A percentile compares a stretch with the other conserved stretches of the same genome.
Conservation (phyloP, 2,329 filamentous ascomycete species). For the Penicillium psychrosexuale region DNA sequence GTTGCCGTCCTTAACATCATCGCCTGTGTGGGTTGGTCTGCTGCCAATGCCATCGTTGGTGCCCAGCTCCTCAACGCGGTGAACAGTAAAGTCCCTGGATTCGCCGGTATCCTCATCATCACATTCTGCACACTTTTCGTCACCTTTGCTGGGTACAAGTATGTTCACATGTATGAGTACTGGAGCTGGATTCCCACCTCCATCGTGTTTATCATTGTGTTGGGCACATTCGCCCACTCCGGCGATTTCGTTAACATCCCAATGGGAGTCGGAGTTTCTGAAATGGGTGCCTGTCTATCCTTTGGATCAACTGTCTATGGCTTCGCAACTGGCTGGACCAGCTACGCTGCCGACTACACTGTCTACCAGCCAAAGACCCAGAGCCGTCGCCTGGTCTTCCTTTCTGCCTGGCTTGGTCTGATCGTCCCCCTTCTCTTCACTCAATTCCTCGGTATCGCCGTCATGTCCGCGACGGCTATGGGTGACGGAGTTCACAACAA, state of each 20-base stretch:
- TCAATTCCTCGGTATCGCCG: slow-evolving; percentile 67
- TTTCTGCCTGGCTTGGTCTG: slow-evolving; percentile 66
- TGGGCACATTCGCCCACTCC: slow-evolving; percentile 65
- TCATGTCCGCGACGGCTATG: slow-evolving; percentile 61
- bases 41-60: slow-evolving; percentile 76
- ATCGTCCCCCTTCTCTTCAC: slow-evolving; percentile 70
- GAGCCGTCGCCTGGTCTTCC: slow-evolving; percentile 61
- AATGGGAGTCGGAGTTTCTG: slow-evolving; percentile 57
- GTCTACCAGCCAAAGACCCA: slow-evolving; percentile 69
- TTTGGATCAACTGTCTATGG: slow-evolving; percentile 66
- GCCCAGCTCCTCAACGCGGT: slow-evolving; percentile 74
- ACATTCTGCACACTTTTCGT: slow-evolving; percentile 64
- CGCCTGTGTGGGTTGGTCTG: slow-evolving; percentile 70
- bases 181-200: slow-evolving; percentile 71
- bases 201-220: slow-evolving; percentile 69
- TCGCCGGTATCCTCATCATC: slow-evolving; percentile 72
- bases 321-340: slow-evolving; percentile 70
- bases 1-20: slow-evolving; percentile 69
- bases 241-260: slow-evolving; percentile 62
- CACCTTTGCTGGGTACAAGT: slow-evolving; percentile 70
- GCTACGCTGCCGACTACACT: slow-evolving; percentile 73
- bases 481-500: slow-evolving; percentile 51
- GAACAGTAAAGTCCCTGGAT: slow-evolving; percentile 66
- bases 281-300: slow-evolving; percentile 61
- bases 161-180: slow-evolving; percentile 74